These are phyloP conservation scores for Silene latifolia DNA, from an alignment of 148 eudicot genomes.

Conservation along the genomic window DNA sequence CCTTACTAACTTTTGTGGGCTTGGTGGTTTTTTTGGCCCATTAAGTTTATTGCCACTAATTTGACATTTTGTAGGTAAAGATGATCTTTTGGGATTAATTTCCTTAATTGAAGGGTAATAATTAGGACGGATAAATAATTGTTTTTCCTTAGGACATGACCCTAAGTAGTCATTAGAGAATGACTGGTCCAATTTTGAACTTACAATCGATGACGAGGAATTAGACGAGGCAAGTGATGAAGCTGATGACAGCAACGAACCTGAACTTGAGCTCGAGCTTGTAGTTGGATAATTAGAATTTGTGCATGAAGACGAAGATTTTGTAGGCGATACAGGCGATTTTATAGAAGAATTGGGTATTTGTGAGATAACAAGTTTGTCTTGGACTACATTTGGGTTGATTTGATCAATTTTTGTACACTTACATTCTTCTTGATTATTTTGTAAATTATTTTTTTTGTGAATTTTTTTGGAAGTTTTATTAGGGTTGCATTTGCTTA, in stretches of 20 bases:
- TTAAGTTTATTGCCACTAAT: conserved; percentile 15
- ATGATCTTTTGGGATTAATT: conserved; percentile 11
- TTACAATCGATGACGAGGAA: conserved; percentile 20
- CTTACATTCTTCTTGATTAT: conserved; percentile 2
- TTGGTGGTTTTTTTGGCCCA: conserved; percentile 20
- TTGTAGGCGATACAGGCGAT: conserved; percentile 29
- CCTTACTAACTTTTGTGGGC: conserved; percentile 22
- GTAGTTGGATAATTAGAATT: conserved; percentile 25
- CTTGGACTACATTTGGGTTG: conserved; percentile 33
- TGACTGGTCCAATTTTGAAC: conserved; percentile 39
- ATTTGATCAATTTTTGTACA: conserved; percentile 25
- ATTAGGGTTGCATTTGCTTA: conserved; percentile 71
- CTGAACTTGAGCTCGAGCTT: conserved; percentile 25
- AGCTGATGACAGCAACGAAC: conserved; percentile 37
- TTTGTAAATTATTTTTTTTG: not conserved
- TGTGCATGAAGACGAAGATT: conserved; percentile 34
- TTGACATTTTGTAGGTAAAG: conserved; percentile 11
- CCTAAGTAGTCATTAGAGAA: conserved; percentile 49
- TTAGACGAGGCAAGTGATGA: conserved; percentile 36
- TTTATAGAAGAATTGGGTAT: conserved; percentile 27
- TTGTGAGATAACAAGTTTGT: conserved; percentile 66
- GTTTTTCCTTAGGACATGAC: conserved; percentile 56
- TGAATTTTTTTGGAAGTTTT: conserved; percentile 22
- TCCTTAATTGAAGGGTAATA: conserved; percentile 19
- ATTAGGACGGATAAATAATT: conserved; percentile 30